Evolutionary conservation across 2,329 filamentous ascomycete genomes (phyloP).

Genomic region (Pseudogymnoascus sp.): DNA sequence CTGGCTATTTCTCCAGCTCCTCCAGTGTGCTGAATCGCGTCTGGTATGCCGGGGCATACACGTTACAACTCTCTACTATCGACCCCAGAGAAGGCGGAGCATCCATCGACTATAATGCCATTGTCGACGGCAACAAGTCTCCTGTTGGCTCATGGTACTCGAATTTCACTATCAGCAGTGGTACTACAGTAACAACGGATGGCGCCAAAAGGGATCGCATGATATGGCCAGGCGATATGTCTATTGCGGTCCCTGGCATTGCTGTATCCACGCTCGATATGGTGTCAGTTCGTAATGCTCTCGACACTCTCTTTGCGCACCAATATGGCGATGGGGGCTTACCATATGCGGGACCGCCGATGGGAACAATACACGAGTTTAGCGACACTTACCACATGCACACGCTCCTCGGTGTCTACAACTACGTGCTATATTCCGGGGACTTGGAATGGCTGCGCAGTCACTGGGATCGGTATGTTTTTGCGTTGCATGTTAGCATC

Average conservation of each 20-base stretch:
- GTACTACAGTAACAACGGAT: constrained; percentile 34
- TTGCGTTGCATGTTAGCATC: constrained; percentile 39
- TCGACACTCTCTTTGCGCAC: constrained; percentile 40
- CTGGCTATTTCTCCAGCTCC: constrained; percentile 46
- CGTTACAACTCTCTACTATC: constrained; percentile 36
- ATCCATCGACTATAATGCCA: constrained; percentile 30
- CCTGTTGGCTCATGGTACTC: constrained; percentile 27
- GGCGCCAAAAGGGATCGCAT: constrained; percentile 52
- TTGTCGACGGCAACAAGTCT: constrained; percentile 26
- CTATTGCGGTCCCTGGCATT: constrained; percentile 46
- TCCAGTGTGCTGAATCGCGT: constrained; percentile 45
- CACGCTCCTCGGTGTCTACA: constrained; percentile 50
- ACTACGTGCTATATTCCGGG: constrained; percentile 49
- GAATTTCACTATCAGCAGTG: constrained; percentile 29
- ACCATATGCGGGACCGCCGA: constrained; percentile 44
- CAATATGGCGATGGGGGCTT: constrained; percentile 32
- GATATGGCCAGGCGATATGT: constrained; percentile 56
- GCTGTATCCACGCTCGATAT: constrained; percentile 48
- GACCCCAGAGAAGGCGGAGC: constrained; percentile 31
- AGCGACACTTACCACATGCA: constrained; percentile 53
- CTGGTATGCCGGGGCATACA: constrained; percentile 45
- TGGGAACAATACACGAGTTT: constrained; percentile 29
- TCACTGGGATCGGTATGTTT: constrained; percentile 42
- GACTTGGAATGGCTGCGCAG: constrained; percentile 40
- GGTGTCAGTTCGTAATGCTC: constrained; percentile 40